These are phyloP conservation scores for Kazachstania sp. DNA, from an alignment of 1,139 yeast genomes.

Conservation along the genomic window DNA sequence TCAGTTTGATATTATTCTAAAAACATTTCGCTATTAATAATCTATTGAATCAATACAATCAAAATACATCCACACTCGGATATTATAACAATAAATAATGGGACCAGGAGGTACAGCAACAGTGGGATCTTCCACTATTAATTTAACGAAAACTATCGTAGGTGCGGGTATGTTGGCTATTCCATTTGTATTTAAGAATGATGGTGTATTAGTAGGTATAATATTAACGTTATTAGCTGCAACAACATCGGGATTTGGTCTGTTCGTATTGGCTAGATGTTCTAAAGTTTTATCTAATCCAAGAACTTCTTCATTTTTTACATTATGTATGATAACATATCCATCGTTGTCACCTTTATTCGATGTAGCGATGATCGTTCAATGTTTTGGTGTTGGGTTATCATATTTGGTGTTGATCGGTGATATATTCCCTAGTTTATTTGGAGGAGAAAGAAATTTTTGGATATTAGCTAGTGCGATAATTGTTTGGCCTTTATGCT, in stretches of 20 bases:
- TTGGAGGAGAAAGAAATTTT: conserved; percentile 36
- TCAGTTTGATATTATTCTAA: too few species aligned
- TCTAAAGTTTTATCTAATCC: conserved; percentile 53
- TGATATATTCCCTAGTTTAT: conserved; percentile 71
- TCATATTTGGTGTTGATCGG: conserved; percentile 85
- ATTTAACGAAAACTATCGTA: conserved; percentile 61
- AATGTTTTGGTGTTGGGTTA: conserved; percentile 89
- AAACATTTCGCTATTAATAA: neutral
- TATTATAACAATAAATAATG: conserved; percentile 10
- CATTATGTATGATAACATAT: conserved; percentile 73
- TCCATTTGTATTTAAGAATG: conserved; percentile 83
- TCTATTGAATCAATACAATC: neutral
- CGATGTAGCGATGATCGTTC: conserved; percentile 80
- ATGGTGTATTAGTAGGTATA: conserved; percentile 67
- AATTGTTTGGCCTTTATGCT: conserved; percentile 67
- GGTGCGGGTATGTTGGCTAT: conserved; percentile 94
- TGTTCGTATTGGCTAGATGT: conserved; percentile 68
- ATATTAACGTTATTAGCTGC: conserved; percentile 65
- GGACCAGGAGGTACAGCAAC: conserved; percentile 22
- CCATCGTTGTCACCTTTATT: conserved; percentile 76
- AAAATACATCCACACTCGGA: neutral
- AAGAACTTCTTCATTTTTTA: conserved; percentile 80
- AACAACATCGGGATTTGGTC: conserved; percentile 67
- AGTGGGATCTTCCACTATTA: conserved; percentile 43
- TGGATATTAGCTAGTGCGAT: conserved; percentile 64